Percentiles rank a stretch among this genome's conserved stretches.
phyloP scores from a whole-genome alignment of 768 basidiomycete species.

The Boletus barrowsii region DNA sequence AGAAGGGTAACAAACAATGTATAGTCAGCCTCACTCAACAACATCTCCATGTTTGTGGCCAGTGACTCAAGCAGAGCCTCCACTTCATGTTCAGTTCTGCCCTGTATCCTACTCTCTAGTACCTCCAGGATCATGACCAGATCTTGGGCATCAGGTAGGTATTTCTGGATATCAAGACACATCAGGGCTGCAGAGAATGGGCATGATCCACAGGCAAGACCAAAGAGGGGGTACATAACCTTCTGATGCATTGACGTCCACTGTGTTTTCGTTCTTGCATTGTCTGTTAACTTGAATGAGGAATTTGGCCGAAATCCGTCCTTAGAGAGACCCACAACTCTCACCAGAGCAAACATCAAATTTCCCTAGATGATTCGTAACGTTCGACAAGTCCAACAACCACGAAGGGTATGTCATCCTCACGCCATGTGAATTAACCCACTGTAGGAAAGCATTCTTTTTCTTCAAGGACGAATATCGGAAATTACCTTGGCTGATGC shows the following conservation, averaged over 20 bases:
- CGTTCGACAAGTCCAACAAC: too few relatives aligned
- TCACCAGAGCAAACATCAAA: too few relatives aligned
- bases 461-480: constrained; percentile 38
- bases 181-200: constrained; percentile 37
- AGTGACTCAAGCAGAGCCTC: too few relatives aligned
- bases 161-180: constrained; percentile 42
- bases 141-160: constrained; percentile 39
- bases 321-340: too few relatives aligned
- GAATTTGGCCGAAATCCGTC: constrained; percentile 36
- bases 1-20: too few relatives aligned
- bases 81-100: constrained; percentile 25
- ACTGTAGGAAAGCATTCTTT: background rate
- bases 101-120: constrained; percentile 40
- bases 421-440: too few relatives aligned
- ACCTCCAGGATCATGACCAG: too few relatives aligned
- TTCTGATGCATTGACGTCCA: constrained; percentile 36
- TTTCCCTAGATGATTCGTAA: too few relatives aligned
- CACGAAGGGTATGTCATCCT: too few relatives aligned
- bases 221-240: constrained; percentile 33
- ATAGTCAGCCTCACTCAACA: constrained; percentile 15
- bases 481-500: constrained; percentile 34
- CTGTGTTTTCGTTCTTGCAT: constrained; percentile 26
- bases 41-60: constrained; percentile 4
- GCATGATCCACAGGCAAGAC: constrained; percentile 37
- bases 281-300: constrained; percentile 44